A percentile compares a stretch with the other conserved stretches of the same genome.
phyloP scores from a whole-genome alignment of 2,329 filamentous ascomycete genomes.

The Aspergillus terreus region DNA sequence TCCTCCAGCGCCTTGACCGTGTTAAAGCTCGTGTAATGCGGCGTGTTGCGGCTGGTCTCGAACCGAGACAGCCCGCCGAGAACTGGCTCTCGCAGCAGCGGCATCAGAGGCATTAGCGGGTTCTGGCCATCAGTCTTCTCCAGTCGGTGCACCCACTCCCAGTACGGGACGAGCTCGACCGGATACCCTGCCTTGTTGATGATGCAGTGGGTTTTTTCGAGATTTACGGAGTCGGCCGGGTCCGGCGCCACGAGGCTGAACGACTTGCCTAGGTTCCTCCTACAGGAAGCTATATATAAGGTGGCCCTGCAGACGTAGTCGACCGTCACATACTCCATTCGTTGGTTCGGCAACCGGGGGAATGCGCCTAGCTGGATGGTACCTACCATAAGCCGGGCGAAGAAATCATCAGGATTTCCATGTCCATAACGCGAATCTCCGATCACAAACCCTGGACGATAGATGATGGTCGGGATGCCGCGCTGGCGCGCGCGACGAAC shows the following conservation, averaged over 20 bases:
- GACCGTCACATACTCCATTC: not conserved
- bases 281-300: not conserved
- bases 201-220: too few species aligned
- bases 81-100: not conserved
- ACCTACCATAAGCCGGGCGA: not conserved
- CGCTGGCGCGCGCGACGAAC: not conserved
- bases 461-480: not conserved
- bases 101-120: too few species aligned
- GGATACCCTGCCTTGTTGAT: too few species aligned
- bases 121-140: too few species aligned
- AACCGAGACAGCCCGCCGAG: not conserved
- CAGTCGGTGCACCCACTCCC: too few species aligned
- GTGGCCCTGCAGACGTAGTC: not conserved
- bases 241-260: too few species aligned
- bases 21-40: not conserved
- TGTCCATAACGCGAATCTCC: not conserved
- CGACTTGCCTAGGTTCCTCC: too few species aligned
- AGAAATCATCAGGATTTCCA: conserved; percentile 1
- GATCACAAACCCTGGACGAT: not conserved
- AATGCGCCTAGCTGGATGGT: not conserved
- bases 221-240: too few species aligned
- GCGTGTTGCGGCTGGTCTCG: not conserved
- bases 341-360: not conserved
- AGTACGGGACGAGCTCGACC: too few species aligned
- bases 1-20: not conserved